A percentile compares a stretch with the other conserved stretches of the same genome.
Evolutionary conservation across 106 monocot genomes (phyloP).

Genomic region (Phalaenopsis aphrodite): DNA sequence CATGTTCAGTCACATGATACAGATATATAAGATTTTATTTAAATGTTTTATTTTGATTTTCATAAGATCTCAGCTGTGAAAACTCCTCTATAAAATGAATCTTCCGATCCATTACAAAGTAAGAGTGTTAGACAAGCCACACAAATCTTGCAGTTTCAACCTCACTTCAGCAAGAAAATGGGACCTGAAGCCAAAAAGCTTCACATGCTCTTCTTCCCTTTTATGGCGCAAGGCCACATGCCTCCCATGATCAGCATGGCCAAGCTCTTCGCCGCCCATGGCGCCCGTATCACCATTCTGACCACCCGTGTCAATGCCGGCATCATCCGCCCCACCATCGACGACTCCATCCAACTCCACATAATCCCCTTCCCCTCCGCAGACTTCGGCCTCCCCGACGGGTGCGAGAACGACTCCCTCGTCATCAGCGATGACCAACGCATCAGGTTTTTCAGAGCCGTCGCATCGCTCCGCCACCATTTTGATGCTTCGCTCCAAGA

Average conservation of each 20-base stretch:
- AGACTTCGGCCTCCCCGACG: conserved; percentile 9
- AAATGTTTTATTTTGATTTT: too few relatives aligned
- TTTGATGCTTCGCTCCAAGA: conserved; percentile 3
- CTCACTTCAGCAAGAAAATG: neutral
- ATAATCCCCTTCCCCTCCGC: conserved; percentile 30
- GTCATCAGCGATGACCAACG: neutral
- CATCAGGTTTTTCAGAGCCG: neutral
- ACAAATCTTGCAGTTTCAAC: too few relatives aligned
- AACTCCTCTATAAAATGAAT: too few relatives aligned
- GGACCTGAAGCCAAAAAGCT: neutral
- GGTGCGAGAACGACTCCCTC: conserved; percentile 15
- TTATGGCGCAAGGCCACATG: conserved; percentile 40
- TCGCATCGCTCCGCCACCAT: conserved; percentile 10
- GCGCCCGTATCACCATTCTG: conserved; percentile 23
- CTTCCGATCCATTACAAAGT: too few relatives aligned
- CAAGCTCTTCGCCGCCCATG: conserved; percentile 26
- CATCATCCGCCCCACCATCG: conserved; percentile 9
- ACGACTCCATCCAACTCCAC: conserved; percentile 10
- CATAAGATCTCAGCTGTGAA: too few relatives aligned
- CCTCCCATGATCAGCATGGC: conserved; percentile 37
- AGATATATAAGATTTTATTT: too few relatives aligned
- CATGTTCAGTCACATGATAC: too few relatives aligned
- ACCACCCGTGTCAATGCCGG: conserved; percentile 38
- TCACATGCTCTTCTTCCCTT: conserved; percentile 47
- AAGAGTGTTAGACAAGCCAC: too few relatives aligned